These are phyloP conservation scores for Debaryomyces tyrocola DNA, from an alignment of 805 yeast species.

Conservation along the genomic window DNA sequence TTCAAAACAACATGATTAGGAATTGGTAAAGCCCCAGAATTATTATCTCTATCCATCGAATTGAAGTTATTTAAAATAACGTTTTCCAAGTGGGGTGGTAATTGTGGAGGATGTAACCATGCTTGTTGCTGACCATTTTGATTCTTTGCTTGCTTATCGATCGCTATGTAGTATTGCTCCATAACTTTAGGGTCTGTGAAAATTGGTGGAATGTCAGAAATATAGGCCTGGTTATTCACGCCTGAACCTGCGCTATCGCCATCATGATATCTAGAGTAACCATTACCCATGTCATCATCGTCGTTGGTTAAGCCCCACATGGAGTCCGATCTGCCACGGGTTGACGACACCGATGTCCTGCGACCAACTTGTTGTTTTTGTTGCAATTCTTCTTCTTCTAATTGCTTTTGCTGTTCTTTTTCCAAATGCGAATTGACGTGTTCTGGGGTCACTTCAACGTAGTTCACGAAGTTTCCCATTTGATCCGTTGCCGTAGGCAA, in stretches of 20 bases:
- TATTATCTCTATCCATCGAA: conserved; percentile 66
- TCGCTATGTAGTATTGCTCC: conserved; percentile 80
- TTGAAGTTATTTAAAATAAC: conserved; percentile 80
- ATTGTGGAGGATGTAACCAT: conserved; percentile 89
- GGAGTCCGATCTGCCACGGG: conserved; percentile 50
- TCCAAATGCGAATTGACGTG: conserved; percentile 29
- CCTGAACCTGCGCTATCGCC: conserved; percentile 32
- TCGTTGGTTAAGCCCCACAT: conserved; percentile 57
- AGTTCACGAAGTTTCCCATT: conserved; percentile 93
- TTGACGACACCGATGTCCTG: conserved; percentile 29
- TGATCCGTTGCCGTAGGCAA: conserved; percentile 97
- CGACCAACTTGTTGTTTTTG: conserved; percentile 17
- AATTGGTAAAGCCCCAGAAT: conserved; percentile 84
- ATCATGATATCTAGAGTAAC: conserved; percentile 74
- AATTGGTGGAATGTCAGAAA: conserved; percentile 75
- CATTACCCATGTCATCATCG: conserved; percentile 82
- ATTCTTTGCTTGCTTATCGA: conserved; percentile 67
- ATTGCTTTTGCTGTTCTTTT: conserved; percentile 18
- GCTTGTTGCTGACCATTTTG: conserved; percentile 55
- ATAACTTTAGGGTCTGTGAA: conserved; percentile 83
- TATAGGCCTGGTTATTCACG: conserved; percentile 40
- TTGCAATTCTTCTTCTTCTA: conserved; percentile 9
- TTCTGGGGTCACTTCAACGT: conserved; percentile 69
- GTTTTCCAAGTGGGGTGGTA: conserved; percentile 95
- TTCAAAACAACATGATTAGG: conserved; percentile 94